Conservation (phyloP, 305 asterid species). For the Ruellia speciosa region DNA sequence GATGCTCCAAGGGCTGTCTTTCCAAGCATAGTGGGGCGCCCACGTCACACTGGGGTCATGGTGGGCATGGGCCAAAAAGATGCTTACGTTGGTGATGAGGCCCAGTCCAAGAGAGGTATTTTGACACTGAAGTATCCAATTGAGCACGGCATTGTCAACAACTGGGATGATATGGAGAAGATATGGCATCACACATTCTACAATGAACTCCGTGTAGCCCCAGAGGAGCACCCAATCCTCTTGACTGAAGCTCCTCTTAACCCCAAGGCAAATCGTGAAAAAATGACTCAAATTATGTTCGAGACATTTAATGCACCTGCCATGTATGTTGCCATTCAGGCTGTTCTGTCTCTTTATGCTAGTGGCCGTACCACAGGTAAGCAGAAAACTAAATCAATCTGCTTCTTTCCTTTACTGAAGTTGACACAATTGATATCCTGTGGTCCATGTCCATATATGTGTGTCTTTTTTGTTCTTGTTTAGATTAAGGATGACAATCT, state of each 20-base stretch:
- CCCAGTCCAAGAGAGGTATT: slow-evolving; percentile 77
- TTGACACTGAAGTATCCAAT: slow-evolving; percentile 67
- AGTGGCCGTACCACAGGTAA: slow-evolving; percentile 91
- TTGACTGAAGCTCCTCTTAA: slow-evolving; percentile 67
- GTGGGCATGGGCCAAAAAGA: slow-evolving; percentile 88
- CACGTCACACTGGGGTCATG: slow-evolving; percentile 85
- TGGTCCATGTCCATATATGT: background rate
- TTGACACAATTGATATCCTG: background rate
- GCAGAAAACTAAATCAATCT: slow-evolving; percentile 16
- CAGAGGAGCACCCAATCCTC: slow-evolving; percentile 70
- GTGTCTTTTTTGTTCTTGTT: background rate
- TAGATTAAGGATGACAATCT: background rate
- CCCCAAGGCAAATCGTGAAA: slow-evolving; percentile 75
- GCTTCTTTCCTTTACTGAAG: background rate
- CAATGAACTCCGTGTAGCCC: slow-evolving; percentile 69
- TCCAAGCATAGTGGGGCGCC: slow-evolving; percentile 84
- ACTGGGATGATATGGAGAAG: slow-evolving; percentile 94
- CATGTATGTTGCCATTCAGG: slow-evolving; percentile 83
- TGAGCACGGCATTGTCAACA: slow-evolving; percentile 77
- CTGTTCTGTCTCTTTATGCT: slow-evolving; percentile 78
- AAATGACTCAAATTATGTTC: slow-evolving; percentile 82
- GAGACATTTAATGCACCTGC: slow-evolving; percentile 82
- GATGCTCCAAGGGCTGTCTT: slow-evolving; percentile 92
- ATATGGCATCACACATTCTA: slow-evolving; percentile 85
- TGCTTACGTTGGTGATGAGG: slow-evolving; percentile 78